Evolutionary conservation across 495 filamentous ascomycete genomes (phyloP).

Genomic region (Trichoderma virens): DNA sequence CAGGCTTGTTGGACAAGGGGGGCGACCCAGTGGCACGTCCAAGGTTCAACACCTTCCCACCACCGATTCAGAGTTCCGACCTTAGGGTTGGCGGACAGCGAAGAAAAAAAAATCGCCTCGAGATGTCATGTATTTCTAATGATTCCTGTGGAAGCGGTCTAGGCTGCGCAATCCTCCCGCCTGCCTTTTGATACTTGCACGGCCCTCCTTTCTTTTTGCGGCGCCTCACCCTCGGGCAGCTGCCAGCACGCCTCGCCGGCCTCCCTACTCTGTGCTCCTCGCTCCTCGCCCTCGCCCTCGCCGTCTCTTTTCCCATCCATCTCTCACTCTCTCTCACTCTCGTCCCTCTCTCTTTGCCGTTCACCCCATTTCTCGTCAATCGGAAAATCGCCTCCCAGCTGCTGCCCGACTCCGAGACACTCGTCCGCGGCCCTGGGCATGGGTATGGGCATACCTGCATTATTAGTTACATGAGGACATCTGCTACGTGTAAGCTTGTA

Average conservation of each 20-base stretch:
- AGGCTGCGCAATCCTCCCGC: neutral
- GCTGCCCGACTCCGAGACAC: neutral
- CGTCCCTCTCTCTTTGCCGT: neutral
- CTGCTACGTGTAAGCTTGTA: neutral
- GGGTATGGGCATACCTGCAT: neutral
- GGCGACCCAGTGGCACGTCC: constrained; percentile 9
- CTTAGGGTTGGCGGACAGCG: neutral
- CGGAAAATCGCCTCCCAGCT: neutral
- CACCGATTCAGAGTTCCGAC: constrained; percentile 6
- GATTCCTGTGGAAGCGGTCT: neutral
- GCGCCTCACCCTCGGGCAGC: neutral
- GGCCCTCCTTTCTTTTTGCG: neutral
- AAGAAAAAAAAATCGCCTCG: neutral
- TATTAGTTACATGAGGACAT: constrained; percentile 1
- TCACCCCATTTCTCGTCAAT: neutral
- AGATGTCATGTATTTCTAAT: neutral
- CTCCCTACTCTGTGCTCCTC: neutral
- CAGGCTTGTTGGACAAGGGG: constrained; percentile 8
- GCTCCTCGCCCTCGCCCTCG: too few species aligned
- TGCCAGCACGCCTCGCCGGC: neutral
- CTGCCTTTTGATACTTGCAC: neutral
- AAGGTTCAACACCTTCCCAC: constrained; percentile 9
- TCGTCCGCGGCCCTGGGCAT: neutral
- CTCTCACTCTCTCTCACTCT: neutral
- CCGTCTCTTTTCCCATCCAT: neutral